A percentile compares a stretch with the other conserved stretches of the same genome.
Evolutionary conservation across 2,329 filamentous ascomycete genomes (phyloP).

Genomic region (Nemania sp.): DNA sequence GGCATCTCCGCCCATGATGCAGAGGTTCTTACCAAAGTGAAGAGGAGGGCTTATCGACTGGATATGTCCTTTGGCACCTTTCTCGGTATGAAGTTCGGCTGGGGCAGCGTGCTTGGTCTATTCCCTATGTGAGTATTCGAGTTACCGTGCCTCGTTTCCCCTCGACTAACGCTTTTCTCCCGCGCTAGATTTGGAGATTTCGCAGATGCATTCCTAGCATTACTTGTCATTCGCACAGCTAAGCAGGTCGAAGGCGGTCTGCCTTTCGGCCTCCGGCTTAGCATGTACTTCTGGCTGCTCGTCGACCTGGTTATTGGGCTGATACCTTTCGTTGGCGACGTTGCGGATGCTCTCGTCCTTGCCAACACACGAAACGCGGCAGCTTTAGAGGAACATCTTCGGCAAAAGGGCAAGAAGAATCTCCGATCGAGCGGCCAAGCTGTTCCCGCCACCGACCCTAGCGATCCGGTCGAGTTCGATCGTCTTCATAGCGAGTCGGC

Average conservation of each 20-base stretch:
- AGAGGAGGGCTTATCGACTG: conserved; percentile 80
- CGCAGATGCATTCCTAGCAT: conserved; percentile 72
- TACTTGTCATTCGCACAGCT: conserved; percentile 76
- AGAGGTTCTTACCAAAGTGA: conserved; percentile 81
- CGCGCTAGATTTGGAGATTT: conserved; percentile 70
- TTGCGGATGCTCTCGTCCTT: conserved; percentile 73
- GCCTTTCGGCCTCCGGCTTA: conserved; percentile 59
- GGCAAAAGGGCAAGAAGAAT: conserved; percentile 67
- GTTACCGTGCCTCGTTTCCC: not conserved
- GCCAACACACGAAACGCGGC: conserved; percentile 79
- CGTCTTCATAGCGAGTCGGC: conserved; percentile 35
- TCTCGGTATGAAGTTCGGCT: conserved; percentile 83
- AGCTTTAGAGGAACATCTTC: conserved; percentile 68
- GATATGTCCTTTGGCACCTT: conserved; percentile 85
- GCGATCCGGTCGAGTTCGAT: conserved; percentile 58
- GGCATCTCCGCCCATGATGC: conserved; percentile 84
- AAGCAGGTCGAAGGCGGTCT: conserved; percentile 77
- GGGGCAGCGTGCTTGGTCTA: conserved; percentile 83
- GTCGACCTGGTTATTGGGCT: conserved; percentile 76
- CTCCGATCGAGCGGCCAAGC: conserved; percentile 53
- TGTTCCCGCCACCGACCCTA: conserved; percentile 55
- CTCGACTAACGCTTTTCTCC: conserved; percentile 26
- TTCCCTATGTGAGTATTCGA: conserved; percentile 71
- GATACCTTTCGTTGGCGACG: conserved; percentile 75
- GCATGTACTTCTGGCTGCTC: conserved; percentile 81